Conservation (phyloP, 2,329 filamentous ascomycete genomes). For the Trichoderma guizhouense region DNA sequence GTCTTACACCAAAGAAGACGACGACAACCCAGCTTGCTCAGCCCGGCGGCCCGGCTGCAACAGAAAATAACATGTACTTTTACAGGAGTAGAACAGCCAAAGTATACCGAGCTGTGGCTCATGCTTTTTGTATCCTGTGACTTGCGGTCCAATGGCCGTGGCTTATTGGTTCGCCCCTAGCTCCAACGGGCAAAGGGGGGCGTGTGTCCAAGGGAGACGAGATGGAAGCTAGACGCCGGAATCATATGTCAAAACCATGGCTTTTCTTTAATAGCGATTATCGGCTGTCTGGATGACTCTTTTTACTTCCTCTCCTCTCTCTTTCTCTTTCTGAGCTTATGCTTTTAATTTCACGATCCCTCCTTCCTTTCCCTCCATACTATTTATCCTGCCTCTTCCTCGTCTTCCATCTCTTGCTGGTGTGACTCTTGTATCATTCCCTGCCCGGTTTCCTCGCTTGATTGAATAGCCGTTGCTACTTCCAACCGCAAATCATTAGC, state of each 20-base stretch:
- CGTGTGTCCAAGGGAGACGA: not conserved
- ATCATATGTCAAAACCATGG: conserved; percentile 20
- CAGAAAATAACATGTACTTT: not conserved
- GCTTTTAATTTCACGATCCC: not conserved
- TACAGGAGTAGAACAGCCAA: not conserved
- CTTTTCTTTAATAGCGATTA: not conserved
- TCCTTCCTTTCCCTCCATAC: not conserved
- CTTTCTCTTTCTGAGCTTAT: not conserved
- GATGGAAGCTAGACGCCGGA: conserved; percentile 1
- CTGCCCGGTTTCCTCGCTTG: not conserved
- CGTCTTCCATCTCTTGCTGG: not conserved
- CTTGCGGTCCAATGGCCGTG: conserved; percentile 3
- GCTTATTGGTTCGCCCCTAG: not conserved
- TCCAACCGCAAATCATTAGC: not conserved
- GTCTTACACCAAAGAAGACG: not conserved
- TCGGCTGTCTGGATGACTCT: conserved; percentile 12
- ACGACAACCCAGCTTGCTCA: not conserved
- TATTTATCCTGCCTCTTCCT: not conserved
- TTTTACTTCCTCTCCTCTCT: not conserved
- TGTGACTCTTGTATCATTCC: not conserved
- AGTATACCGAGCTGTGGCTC: conserved; percentile 10
- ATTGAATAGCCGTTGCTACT: conserved; percentile 10
- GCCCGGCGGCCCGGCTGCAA: not conserved
- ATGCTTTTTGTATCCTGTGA: conserved; percentile 7
- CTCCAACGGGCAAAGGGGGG: conserved; percentile 12